These are phyloP conservation scores for Amborella trichopoda DNA, from an alignment of 164 flowering plant genomes.

Conservation along the genomic window DNA sequence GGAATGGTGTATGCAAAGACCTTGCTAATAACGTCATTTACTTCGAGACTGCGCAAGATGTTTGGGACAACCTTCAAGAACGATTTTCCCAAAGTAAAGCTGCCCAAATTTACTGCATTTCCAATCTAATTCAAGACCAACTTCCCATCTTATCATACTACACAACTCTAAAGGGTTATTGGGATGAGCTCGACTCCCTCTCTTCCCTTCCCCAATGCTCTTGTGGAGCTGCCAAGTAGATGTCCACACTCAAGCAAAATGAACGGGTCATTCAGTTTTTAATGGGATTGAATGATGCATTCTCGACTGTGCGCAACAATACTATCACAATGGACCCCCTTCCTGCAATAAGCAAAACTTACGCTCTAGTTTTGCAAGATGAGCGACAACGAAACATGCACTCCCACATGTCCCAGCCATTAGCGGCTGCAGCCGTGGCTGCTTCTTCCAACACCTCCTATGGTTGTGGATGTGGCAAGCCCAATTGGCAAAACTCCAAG, in stretches of 20 bases:
- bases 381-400: not conserved
- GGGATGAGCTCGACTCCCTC: not conserved
- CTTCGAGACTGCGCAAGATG: not conserved
- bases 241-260: not conserved
- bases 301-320: not conserved
- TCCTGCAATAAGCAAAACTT: not conserved
- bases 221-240: not conserved
- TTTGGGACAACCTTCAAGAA: not conserved
- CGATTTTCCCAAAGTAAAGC: not conserved
- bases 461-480: not conserved
- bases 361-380: not conserved
- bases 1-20: not conserved
- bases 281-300: slow-evolving; percentile 1
- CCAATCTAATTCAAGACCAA: not conserved
- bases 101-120: not conserved
- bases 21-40: not conserved
- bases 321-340: not conserved
- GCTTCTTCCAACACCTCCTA: not conserved
- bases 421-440: not conserved
- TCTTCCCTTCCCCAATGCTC: not conserved
- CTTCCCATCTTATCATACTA: not conserved
- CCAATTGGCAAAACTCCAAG: not conserved
- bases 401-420: not conserved
- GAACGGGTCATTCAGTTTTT: not conserved
- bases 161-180: not conserved